Percentiles rank a stretch among this genome's conserved stretches.
phyloP scores from a whole-genome alignment of 148 eudicot genomes.

The Vaccinium corymbosum region DNA sequence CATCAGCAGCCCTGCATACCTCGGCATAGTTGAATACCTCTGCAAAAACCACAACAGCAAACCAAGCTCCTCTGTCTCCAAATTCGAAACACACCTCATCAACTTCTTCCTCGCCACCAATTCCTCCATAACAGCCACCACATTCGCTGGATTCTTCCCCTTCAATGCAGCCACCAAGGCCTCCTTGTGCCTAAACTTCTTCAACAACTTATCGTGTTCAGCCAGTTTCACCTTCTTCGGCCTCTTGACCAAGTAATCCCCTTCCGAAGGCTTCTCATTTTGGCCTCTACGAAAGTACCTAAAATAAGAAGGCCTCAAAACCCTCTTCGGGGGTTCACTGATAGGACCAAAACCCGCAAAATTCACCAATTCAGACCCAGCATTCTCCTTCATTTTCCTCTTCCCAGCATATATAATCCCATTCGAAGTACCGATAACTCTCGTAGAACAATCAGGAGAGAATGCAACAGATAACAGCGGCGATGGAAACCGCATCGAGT shows the following conservation, averaged over 20 bases:
- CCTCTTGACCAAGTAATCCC: conserved; percentile 61
- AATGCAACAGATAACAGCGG: conserved; percentile 81
- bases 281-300: conserved; percentile 91
- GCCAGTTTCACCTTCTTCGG: conserved; percentile 68
- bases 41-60: conserved; percentile 61
- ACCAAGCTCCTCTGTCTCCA: conserved; percentile 69
- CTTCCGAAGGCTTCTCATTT: conserved; percentile 68
- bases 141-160: conserved; percentile 62
- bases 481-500: conserved; percentile 74
- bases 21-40: conserved; percentile 64
- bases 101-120: conserved; percentile 78
- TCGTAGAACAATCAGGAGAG: conserved; percentile 65
- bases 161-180: conserved; percentile 70
- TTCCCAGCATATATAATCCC: conserved; percentile 73
- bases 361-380: conserved; percentile 27
- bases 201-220: conserved; percentile 77
- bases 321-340: conserved; percentile 44
- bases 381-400: conserved; percentile 52
- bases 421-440: conserved; percentile 79
- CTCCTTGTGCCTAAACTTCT: conserved; percentile 91
- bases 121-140: conserved; percentile 90
- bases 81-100: conserved; percentile 57
- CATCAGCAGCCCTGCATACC: conserved; percentile 63
- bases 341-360: conserved; percentile 32
- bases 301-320: conserved; percentile 59